Conservation (phyloP, 179 eudicot genomes). For the Patellifolia procumbens region DNA sequence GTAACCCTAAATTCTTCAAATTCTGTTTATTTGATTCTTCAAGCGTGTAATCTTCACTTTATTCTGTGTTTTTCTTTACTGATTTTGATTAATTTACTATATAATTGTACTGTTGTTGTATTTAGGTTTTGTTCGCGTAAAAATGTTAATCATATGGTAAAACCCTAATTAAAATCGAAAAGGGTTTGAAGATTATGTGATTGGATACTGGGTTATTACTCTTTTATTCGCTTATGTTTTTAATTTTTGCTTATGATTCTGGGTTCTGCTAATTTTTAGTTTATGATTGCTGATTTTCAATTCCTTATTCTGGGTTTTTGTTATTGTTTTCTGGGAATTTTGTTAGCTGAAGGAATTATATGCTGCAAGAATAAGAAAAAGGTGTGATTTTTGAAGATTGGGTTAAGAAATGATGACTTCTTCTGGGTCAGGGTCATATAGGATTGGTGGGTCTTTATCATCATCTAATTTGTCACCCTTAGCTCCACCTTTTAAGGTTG, state of each 20-base stretch:
- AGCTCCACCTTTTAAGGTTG: constrained; percentile 87
- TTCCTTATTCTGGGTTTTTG: background rate
- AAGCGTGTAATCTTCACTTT: background rate
- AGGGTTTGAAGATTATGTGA: constrained; percentile 2
- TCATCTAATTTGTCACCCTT: constrained; percentile 76
- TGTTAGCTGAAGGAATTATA: constrained; percentile 26
- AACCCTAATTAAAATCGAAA: background rate
- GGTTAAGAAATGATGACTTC: constrained; percentile 49
- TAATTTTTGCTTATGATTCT: background rate
- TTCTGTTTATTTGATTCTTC: background rate
- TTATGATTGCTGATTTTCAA: background rate
- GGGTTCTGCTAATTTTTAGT: background rate
- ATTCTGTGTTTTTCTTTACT: background rate
- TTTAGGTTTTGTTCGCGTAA: background rate
- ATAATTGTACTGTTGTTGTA: background rate
- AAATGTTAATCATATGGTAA: background rate
- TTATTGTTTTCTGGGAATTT: constrained; percentile 13
- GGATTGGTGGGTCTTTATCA: constrained; percentile 46
- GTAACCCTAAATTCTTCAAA: background rate
- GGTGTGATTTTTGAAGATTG: constrained; percentile 19
- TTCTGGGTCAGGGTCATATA: constrained; percentile 46
- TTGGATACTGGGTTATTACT: background rate
- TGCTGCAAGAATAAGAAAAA: constrained; percentile 15
- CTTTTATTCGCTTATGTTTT: background rate
- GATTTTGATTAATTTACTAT: background rate